A percentile compares a stretch with the other conserved stretches of the same genome.
These are phyloP conservation scores for Tetradesmus lagerheimii DNA, from an alignment of 139 green algal genomes.

Conservation along the genomic window DNA sequence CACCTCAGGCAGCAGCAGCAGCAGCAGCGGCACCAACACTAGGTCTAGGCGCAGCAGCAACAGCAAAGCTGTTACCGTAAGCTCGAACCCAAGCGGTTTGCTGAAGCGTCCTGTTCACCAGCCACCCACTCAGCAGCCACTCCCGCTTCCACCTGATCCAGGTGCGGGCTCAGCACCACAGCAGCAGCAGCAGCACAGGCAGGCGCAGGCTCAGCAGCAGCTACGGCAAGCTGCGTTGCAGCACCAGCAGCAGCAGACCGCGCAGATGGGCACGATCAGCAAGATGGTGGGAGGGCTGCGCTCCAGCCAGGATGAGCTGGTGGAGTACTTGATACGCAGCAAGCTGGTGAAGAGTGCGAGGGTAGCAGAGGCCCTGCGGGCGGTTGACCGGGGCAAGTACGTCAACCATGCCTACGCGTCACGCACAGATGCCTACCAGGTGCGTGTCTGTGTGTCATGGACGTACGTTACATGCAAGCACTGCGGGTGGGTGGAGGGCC, in stretches of 20 bases:
- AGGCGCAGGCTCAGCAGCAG: conserved; percentile 27
- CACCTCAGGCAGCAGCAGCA: not conserved
- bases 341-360: conserved; percentile 50
- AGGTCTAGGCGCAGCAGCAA: not conserved
- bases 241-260: not conserved
- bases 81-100: not conserved
- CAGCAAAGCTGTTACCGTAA: not conserved
- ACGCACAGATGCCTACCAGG: conserved; percentile 50
- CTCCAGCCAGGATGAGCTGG: conserved; percentile 44
- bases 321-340: conserved; percentile 42
- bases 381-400: conserved; percentile 41
- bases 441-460: conserved; percentile 28
- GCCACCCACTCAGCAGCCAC: not conserved
- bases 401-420: not conserved
- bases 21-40: not conserved
- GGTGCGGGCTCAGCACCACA: not conserved
- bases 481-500: not conserved
- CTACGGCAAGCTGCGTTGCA: not conserved
- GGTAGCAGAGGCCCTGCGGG: conserved; percentile 45
- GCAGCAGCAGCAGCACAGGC: conserved; percentile 11
- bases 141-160: conserved; percentile 22
- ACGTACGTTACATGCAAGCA: too few species aligned
- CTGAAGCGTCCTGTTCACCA: not conserved
- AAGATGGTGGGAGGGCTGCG: not conserved
- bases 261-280: not conserved